These are phyloP conservation scores for Cryphonectria radicalis DNA, from an alignment of 2,329 filamentous ascomycete species.

Conservation along the genomic window DNA sequence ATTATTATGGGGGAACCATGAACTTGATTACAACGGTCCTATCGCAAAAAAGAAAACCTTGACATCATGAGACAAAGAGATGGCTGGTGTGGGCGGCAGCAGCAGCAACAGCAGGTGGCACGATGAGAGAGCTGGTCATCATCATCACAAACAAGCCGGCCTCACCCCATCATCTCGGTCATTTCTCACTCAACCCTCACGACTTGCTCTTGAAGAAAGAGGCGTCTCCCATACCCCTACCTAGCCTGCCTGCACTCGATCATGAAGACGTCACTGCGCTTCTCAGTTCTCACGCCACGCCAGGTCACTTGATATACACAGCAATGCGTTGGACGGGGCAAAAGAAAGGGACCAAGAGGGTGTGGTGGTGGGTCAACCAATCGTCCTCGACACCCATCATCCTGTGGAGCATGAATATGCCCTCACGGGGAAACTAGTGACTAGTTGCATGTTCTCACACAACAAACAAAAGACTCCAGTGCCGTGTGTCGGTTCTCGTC, in stretches of 20 bases:
- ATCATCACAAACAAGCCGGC: background rate
- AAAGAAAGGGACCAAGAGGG: background rate
- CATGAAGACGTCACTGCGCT: background rate
- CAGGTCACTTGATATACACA: background rate
- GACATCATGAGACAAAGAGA: background rate
- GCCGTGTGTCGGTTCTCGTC: background rate
- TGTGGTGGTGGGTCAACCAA: background rate
- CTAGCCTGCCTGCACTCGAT: background rate
- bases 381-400: background rate
- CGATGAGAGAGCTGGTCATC: background rate
- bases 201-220: background rate
- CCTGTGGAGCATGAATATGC: conserved; percentile 1
- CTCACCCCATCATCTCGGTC: background rate
- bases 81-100: background rate
- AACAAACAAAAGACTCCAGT: background rate
- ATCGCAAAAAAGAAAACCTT: background rate
- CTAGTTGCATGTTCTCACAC: background rate
- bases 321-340: background rate
- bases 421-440: background rate
- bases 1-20: background rate
- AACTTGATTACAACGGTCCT: background rate
- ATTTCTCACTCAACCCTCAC: background rate
- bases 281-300: background rate
- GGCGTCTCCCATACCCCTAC: background rate
- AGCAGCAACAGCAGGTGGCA: background rate